phyloP scores from a whole-genome alignment of 73 alveolate genomes.

The Tetrahymena malaccensis region DNA sequence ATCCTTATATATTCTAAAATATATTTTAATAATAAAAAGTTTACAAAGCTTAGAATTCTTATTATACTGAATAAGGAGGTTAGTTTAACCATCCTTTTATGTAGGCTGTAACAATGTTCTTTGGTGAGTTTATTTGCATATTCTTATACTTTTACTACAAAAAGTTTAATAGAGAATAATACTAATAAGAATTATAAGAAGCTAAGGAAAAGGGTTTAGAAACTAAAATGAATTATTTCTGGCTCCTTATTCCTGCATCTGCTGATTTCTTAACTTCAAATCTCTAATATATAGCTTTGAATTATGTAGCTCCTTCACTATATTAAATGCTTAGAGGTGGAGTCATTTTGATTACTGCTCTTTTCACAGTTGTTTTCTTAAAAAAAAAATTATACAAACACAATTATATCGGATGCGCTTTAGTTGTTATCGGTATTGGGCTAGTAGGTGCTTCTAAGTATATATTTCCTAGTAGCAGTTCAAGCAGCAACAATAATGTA shows the following conservation, averaged over 20 bases:
- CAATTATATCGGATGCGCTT: conserved; percentile 64
- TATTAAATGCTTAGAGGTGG: conserved; percentile 93
- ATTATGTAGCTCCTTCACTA: conserved; percentile 48
- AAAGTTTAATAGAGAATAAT: neutral
- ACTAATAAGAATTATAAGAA: neutral
- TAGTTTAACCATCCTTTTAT: conserved; percentile 29
- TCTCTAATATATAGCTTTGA: conserved; percentile 19
- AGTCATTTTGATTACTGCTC: conserved; percentile 69
- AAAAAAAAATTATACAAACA: conserved; percentile 64
- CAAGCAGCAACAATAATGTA: neutral
- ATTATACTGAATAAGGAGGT: neutral
- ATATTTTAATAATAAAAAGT: neutral
- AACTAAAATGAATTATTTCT: conserved; percentile 17
- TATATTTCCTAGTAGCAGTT: conserved; percentile 3
- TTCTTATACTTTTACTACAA: conserved; percentile 5
- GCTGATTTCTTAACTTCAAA: conserved; percentile 34
- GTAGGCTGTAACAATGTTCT: conserved; percentile 44
- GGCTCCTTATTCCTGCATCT: conserved; percentile 34
- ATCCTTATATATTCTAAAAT: neutral
- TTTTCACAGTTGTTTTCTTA: conserved; percentile 62
- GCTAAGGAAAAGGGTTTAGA: conserved; percentile 27
- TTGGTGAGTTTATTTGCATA: conserved; percentile 31
- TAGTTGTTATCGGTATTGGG: conserved; percentile 69
- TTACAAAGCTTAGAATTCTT: neutral
- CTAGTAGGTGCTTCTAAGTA: conserved; percentile 58